phyloP scores from a whole-genome alignment of 2,329 filamentous ascomycete species.

The Pezicula radicicola region DNA sequence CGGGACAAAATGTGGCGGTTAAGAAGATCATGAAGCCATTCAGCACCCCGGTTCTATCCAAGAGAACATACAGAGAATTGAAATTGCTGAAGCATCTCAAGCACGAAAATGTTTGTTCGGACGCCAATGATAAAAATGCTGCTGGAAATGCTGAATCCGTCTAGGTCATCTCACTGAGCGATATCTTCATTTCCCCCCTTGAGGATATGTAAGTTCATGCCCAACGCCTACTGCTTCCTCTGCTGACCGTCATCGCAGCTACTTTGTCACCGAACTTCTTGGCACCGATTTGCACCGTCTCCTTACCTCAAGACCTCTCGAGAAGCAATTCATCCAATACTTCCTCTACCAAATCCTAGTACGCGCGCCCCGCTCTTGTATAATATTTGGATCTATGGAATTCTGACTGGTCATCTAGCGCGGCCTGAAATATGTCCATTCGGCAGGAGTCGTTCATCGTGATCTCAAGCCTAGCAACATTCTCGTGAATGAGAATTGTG shows the following conservation, averaged over 20 bases:
- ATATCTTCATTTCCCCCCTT: constrained; percentile 98
- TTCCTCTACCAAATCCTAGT: constrained; percentile 99
- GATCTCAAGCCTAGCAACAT: constrained; percentile 99
- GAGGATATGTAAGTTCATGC: constrained; percentile 78
- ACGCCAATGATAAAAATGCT: constrained; percentile 1
- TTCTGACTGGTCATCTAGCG: constrained; percentile 53
- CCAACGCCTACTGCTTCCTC: constrained; percentile 13
- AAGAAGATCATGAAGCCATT: constrained; percentile 99
- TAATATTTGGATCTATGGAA: background rate
- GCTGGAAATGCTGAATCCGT: constrained; percentile 18
- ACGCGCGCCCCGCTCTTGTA: constrained; percentile 30
- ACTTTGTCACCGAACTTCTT: constrained; percentile 96
- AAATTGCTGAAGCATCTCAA: constrained; percentile 95
- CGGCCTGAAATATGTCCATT: constrained; percentile 98
- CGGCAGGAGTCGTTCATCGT: constrained; percentile 93
- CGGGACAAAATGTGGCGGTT: constrained; percentile 91
- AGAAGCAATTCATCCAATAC: constrained; percentile 99
- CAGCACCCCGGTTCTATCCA: constrained; percentile 96
- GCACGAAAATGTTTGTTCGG: constrained; percentile 79
- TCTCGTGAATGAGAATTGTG: constrained; percentile 98
- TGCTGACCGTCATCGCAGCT: constrained; percentile 50
- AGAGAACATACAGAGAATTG: constrained; percentile 95
- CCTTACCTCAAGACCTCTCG: constrained; percentile 89
- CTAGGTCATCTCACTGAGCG: constrained; percentile 94
- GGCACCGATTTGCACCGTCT: constrained; percentile 95